Evolutionary conservation across 2,329 filamentous ascomycete species (phyloP).

Genomic region (Fusarium sp.): DNA sequence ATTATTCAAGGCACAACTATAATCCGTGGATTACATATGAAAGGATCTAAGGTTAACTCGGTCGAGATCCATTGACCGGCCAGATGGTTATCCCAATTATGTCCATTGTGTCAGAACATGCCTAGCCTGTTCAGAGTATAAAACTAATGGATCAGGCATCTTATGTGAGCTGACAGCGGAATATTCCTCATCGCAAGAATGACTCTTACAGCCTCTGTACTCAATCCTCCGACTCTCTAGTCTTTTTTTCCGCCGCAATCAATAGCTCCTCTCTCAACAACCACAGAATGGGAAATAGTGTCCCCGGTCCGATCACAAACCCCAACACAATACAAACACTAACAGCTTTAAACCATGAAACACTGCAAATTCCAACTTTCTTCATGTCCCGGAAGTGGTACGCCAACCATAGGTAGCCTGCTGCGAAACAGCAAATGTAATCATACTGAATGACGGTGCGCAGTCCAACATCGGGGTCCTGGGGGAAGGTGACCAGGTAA

Average conservation of each 20-base stretch:
- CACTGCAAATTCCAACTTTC: constrained; percentile 20
- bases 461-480: constrained; percentile 19
- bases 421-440: constrained; percentile 36
- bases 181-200: background rate
- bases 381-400: constrained; percentile 43
- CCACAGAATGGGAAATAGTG: constrained; percentile 34
- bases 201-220: rapidly evolving
- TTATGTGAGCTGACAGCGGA: background rate
- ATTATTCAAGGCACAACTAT: no score
- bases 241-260: background rate
- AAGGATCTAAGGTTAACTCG: background rate
- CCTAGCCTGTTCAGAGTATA: background rate
- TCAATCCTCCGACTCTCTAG: background rate
- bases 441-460: constrained; percentile 46
- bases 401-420: constrained; percentile 40
- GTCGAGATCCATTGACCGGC: background rate
- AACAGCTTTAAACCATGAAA: constrained; percentile 13
- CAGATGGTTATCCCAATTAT: constrained; percentile 2
- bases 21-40: background rate
- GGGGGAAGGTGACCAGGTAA: constrained; percentile 36
- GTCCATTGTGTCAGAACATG: background rate
- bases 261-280: constrained; percentile 36
- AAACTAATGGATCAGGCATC: background rate
- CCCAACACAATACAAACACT: constrained; percentile 6
- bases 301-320: constrained; percentile 21